Conservation (phyloP, 495 filamentous ascomycete genomes). For the Neurospora cerealis region DNA sequence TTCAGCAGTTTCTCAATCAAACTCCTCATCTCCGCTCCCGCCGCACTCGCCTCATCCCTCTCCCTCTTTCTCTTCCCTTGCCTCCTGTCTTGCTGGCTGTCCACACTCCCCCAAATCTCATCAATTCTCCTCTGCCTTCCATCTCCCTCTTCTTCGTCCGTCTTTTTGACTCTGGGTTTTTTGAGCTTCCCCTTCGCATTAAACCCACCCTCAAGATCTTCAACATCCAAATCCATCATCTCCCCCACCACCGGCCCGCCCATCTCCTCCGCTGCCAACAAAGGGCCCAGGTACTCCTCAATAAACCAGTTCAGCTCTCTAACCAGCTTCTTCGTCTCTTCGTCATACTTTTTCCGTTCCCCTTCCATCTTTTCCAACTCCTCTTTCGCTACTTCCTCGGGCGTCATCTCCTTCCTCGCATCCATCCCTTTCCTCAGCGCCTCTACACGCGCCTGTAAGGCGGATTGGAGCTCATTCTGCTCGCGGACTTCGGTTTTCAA, state of each 20-base stretch:
- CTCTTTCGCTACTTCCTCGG: conserved; percentile 49
- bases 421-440: conserved; percentile 43
- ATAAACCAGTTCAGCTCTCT: conserved; percentile 62
- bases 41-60: conserved; percentile 52
- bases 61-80: conserved; percentile 22
- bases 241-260: conserved; percentile 81
- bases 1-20: conserved; percentile 55
- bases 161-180: conserved; percentile 37
- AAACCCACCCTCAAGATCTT: conserved; percentile 57
- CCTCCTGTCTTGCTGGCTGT: conserved; percentile 10
- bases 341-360: conserved; percentile 45
- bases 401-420: conserved; percentile 45
- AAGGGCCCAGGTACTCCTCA: conserved; percentile 57
- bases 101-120: conserved; percentile 52
- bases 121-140: conserved; percentile 62
- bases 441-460: conserved; percentile 36
- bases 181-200: conserved; percentile 61
- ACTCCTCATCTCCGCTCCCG: conserved; percentile 54
- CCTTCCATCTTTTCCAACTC: conserved; percentile 36
- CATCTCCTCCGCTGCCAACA: conserved; percentile 79
- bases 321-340: conserved; percentile 46
- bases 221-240: conserved; percentile 47
- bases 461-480: conserved; percentile 48
- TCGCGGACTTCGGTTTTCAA: conserved; percentile 56
- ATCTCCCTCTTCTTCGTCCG: conserved; percentile 22